Evolutionary conservation across 2,329 filamentous ascomycete species (phyloP), one percentile per base, ranked within the genome.

Genomic region (Aspergillus felis): DNA sequence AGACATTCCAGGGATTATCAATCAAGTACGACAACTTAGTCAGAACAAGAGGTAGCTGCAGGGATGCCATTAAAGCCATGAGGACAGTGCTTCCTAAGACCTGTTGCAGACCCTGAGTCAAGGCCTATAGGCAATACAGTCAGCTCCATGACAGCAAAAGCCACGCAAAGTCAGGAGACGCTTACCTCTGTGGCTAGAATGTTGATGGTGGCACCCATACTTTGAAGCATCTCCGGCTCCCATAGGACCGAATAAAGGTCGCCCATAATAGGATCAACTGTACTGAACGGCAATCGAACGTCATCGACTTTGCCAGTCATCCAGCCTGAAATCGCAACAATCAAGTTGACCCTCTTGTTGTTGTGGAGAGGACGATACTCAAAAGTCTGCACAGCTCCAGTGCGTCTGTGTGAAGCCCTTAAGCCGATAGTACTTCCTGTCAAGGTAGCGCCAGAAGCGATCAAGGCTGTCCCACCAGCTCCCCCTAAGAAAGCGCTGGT

Each of bases 1-100:
- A 97, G n/a, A 97, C 92, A 27, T 89, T 91, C 94, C 94, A 99
- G 0, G 94, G 94, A 69, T 99, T 99, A 74, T 99, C 94, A 64
- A 99, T 97, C 22, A 99, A 82, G 70, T 99, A 99, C 0, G 93
- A 87, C 9, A 99, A 84, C 72, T 99, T 99, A 0, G 93, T 92
- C 48, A 99, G 79, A 28, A 97, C 88, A 46, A 99, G 85, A 2
- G 94, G 94, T n/a, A 97, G 79, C 72, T 95, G 91, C 53, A 99
- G 80, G 35, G 92, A 92, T 44, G 92, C 89, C 93, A 99, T 97
- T 32, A 99, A 80, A 64, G 88, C 86, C 53, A 92, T 86, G 17
- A 99, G 80, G 53, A 99, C 88, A 0, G 94, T 97, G 69, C 86
- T 94, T 47, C 90, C 94, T 12, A 99, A 82, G 7, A 97, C 87